Evolutionary conservation across 352 stramenopile genomes (phyloP).

Genomic region (Globisporangium heterothallicum): DNA sequence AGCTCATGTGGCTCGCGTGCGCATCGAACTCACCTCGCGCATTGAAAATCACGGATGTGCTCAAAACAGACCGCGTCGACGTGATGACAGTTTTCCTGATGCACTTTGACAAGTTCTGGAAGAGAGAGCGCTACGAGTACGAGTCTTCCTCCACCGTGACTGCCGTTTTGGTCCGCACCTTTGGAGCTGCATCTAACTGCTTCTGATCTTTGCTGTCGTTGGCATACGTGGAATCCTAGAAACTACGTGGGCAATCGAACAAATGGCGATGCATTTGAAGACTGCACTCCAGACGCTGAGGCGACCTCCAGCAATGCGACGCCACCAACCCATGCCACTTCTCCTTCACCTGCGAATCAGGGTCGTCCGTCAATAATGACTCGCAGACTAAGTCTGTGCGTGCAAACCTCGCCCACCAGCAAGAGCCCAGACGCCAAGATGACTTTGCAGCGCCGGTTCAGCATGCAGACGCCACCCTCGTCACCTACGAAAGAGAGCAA

Average conservation of each 20-base stretch:
- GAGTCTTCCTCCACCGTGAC: not conserved
- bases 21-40: slow-evolving; percentile 40
- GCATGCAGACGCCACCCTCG: slow-evolving; percentile 18
- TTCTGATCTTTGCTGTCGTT: not conserved
- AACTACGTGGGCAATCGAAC: slow-evolving; percentile 57
- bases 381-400: slow-evolving; percentile 37
- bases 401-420: slow-evolving; percentile 19
- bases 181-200: no score
- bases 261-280: not conserved
- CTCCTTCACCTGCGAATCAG: slow-evolving; percentile 12
- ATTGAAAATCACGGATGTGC: slow-evolving; percentile 62
- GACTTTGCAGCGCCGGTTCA: slow-evolving; percentile 34
- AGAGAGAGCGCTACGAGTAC: slow-evolving; percentile 63
- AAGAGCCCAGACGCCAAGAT: slow-evolving; percentile 15
- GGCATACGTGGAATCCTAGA: slow-evolving; percentile 9
- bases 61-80: slow-evolving; percentile 65
- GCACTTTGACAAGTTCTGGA: slow-evolving; percentile 82
- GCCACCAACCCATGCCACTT: not conserved
- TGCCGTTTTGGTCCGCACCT: no score
- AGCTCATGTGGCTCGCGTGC: slow-evolving; percentile 79
- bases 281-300: not conserved
- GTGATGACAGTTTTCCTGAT: slow-evolving; percentile 56
- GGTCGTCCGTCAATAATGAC: slow-evolving; percentile 16
- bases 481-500: slow-evolving; percentile 2
- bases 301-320: not conserved